A percentile compares a stretch with the other conserved stretches of the same genome.
Evolutionary conservation across 2,329 filamentous ascomycete genomes (phyloP).

Genomic region (Neofusicoccum umdonicola): DNA sequence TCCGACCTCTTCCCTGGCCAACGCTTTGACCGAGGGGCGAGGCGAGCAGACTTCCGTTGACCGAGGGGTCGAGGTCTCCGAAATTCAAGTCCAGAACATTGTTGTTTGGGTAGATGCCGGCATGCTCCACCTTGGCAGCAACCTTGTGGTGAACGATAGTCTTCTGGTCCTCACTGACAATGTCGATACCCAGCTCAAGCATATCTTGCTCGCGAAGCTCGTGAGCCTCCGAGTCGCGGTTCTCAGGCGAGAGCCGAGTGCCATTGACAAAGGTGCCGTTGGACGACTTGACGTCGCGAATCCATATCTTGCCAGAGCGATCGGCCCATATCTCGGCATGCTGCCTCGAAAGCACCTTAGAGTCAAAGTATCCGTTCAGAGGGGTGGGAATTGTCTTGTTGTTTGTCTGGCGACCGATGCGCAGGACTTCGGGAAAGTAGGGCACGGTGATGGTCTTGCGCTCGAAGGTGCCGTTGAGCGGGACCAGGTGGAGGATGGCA

Average conservation of each 20-base stretch:
- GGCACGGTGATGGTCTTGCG: conserved; percentile 94
- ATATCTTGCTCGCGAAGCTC: conserved; percentile 90
- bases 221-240: conserved; percentile 92
- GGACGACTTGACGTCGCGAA: conserved; percentile 95
- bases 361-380: conserved; percentile 94
- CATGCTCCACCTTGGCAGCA: conserved; percentile 92
- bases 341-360: conserved; percentile 92
- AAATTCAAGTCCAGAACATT: conserved; percentile 88
- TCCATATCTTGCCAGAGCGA: conserved; percentile 83
- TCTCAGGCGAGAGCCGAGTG: conserved; percentile 83
- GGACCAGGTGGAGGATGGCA: conserved; percentile 80
- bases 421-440: conserved; percentile 87
- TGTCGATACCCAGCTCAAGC: conserved; percentile 93
- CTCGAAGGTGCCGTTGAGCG: conserved; percentile 95
- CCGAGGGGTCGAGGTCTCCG: conserved; percentile 78
- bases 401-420: conserved; percentile 95
- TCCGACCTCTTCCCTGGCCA: conserved; percentile 66
- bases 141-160: conserved; percentile 99
- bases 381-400: conserved; percentile 91
- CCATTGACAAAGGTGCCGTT: conserved; percentile 99
- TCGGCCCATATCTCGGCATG: conserved; percentile 96
- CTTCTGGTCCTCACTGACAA: conserved; percentile 97
- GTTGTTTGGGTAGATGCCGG: conserved; percentile 74
- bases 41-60: conserved; percentile 61
- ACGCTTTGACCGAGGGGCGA: conserved; percentile 38